Base-by-base conservation (phyloP, 345 rosid species). In the Heritiera fomes region DNA sequence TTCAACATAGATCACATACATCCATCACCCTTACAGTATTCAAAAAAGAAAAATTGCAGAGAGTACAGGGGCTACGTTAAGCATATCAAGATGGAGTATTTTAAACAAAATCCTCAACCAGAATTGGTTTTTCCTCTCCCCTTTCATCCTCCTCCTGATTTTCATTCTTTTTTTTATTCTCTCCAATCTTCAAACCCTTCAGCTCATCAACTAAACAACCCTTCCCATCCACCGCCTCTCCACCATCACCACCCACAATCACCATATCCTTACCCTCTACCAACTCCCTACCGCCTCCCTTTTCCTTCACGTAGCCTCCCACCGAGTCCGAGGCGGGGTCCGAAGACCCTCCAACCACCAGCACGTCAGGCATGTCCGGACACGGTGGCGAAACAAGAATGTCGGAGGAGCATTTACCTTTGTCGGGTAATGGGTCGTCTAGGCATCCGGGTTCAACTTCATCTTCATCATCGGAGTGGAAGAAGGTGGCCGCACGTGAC, bases 101-200 rank as follows among this genome's bases (percentile, higher is more conserved):
- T 86, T 70, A 86, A 30, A 66, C 80, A 69, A 83, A 74, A 52
- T 88, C 89, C 82, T 82, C 87, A 69, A 85, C 81, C 77, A 89
- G 73, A 70, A 58, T 79, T 11, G 86, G 88, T 75, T 73, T 78
- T 63, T 75, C 70, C 40, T 85, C 77, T 72, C 41, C 75, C n/a
- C 38, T 47, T 41, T 67, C 46, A 5, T 53, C 55, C 17, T 53
- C 55, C 17, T 40, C 82, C 20, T 79, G 60, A 23, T 77, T 70
- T 13, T 61, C 75, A 2, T 75, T 65, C 3, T 55, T 52, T 67
- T 58, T 47, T 15, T 56, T 76, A n/a, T 77, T 75, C 74, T 50
- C 80, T 4, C 75, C 83, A 28, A 76, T 82, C 60, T 83, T 80
- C 66, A 80, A 64, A 1, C 84, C 86, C 65, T 43, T 75, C 5